phyloP scores from a whole-genome alignment of 306 rosid species.

The Astragalus membranaceus region DNA sequence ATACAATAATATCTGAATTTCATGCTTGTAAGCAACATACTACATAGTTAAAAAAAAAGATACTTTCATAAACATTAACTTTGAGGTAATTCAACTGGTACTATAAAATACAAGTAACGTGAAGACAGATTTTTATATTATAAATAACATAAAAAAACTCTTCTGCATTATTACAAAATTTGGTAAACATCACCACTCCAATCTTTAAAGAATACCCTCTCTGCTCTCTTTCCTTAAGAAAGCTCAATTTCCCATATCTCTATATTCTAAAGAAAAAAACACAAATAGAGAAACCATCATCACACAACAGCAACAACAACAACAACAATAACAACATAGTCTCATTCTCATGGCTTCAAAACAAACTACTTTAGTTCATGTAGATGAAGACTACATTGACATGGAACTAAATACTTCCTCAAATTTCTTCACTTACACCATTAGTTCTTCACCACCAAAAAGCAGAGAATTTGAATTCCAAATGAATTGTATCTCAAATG shows the following conservation, averaged over 20 bases:
- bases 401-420: slow-evolving; percentile 69
- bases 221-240: slow-evolving; percentile 30
- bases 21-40: slow-evolving; percentile 38
- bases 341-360: slow-evolving; percentile 40
- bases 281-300: slow-evolving; percentile 12
- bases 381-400: slow-evolving; percentile 85
- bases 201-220: slow-evolving; percentile 37
- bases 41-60: background rate
- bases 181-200: slow-evolving; percentile 44
- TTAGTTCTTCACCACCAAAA: slow-evolving; percentile 55
- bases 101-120: background rate
- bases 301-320: no score
- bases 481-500: slow-evolving; percentile 47
- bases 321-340: slow-evolving; percentile 21
- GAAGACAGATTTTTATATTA: slow-evolving; percentile 16
- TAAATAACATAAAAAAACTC: background rate
- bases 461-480: slow-evolving; percentile 89
- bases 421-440: slow-evolving; percentile 42
- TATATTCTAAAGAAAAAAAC: background rate
- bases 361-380: slow-evolving; percentile 36
- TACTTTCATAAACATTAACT: background rate
- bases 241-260: slow-evolving; percentile 58
- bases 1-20: slow-evolving; percentile 23
- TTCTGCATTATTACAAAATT: slow-evolving; percentile 23
- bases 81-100: slow-evolving; percentile 22